Evolutionary conservation across 2,329 filamentous ascomycete species (phyloP), one percentile per base, ranked within the genome.

Genomic region (Gyromitra esculenta): DNA sequence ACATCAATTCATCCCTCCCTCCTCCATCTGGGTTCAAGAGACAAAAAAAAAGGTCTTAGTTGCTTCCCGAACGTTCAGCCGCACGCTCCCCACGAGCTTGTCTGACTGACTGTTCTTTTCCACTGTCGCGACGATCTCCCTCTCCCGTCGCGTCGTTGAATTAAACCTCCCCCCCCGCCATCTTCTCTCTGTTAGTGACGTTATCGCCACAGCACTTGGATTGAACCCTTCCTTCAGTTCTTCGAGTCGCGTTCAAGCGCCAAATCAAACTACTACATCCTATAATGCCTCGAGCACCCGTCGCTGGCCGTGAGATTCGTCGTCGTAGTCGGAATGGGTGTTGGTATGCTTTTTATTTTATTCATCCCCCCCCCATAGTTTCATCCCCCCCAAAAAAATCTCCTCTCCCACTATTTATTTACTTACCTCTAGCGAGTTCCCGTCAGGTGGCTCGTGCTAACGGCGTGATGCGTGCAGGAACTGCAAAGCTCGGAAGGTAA

Each of bases 401-500:
- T 11, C 41, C n/a, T 41, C 37, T 60, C 9, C 15, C 41, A 35
- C 25, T 48, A 25, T 31, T 37, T 69, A 50, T 68, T 39, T 35
- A n/a, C 48, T 11, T 13, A 5, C 31, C 31, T 48, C 11, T 69
- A 18, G 37, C 18, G 48, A 43, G 54, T 39, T 41, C 50, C 59
- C 7, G 52, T 69, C 18, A 31, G 25, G 31, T 52, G 39, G 21
- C 43, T 31, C 59, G 50, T 71, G 50, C 25, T 77, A 72, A 77
- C 60, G 25, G 62, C 48, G 48, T 71, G 45, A 66, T 75, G 50
- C 52, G 37, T 68, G 76, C 69, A 81, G 80, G 80, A 81, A 81
- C 76, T 81, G 80, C 76, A 81, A 81, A 64, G 80, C 80, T 69
- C 75, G 80, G 39, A 81, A 81, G 71, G 80, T 81, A 70, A 81